Conservation (phyloP, 306 rosid genomes). For the Cucurbita maxima region DNA sequence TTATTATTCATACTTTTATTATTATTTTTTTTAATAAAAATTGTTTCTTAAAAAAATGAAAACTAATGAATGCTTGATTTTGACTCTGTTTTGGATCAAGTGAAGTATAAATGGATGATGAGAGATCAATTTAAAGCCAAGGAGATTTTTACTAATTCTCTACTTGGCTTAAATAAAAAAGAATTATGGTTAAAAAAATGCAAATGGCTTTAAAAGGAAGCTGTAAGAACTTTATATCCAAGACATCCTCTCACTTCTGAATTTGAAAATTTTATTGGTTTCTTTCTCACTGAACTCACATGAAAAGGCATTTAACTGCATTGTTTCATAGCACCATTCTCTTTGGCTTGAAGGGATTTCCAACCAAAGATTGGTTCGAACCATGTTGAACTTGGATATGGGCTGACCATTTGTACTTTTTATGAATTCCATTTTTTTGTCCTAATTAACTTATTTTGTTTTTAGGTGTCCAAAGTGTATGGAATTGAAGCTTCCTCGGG, state of each 20-base stretch:
- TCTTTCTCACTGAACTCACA: not conserved
- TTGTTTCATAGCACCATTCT: not conserved
- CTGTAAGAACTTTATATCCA: not conserved
- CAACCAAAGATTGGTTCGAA: not conserved
- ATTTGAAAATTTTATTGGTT: not conserved
- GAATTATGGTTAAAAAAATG: not conserved
- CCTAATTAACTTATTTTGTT: not conserved
- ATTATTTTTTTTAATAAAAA: not conserved
- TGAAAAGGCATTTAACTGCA: not conserved
- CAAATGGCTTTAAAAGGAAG: not conserved
- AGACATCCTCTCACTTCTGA: not conserved
- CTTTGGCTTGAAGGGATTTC: not conserved
- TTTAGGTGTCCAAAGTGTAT: constrained; percentile 87
- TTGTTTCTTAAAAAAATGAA: not conserved
- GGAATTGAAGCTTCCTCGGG: constrained; percentile 82
- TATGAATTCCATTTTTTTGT: not conserved
- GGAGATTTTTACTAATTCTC: not conserved
- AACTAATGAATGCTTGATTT: not conserved
- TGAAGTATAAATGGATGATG: not conserved
- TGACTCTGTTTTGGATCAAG: not conserved
- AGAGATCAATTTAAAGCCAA: not conserved
- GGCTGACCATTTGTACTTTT: not conserved
- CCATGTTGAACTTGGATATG: not conserved
- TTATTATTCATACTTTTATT: too few relatives aligned
- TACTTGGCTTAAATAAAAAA: not conserved